Conservation (phyloP, 1,284 basidiomycete species). For the Ustilago trichophora region DNA sequence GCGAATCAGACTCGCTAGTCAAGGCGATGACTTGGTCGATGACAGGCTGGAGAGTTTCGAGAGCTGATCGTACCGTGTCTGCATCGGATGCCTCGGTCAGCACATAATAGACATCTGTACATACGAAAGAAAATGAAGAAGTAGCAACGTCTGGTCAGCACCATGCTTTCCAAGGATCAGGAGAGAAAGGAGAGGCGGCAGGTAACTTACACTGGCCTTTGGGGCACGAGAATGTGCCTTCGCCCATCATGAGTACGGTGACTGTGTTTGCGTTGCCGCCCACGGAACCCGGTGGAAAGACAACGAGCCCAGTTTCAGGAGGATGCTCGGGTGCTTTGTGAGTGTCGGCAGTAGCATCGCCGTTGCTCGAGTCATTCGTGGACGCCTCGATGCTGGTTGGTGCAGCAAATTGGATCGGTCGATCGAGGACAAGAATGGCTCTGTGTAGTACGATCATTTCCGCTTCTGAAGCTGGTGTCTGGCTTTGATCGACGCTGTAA, state of each 20-base stretch:
- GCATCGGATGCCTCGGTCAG: constrained; percentile 17
- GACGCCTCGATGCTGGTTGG: neutral
- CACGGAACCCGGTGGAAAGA: constrained; percentile 78
- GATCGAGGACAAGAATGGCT: constrained; percentile 42
- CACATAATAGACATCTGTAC: constrained; percentile 44
- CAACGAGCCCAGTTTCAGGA: constrained; percentile 76
- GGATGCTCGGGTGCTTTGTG: constrained; percentile 6
- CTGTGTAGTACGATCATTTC: constrained; percentile 5
- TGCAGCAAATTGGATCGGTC: constrained; percentile 25
- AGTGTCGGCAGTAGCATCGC: neutral
- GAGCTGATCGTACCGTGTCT: neutral
- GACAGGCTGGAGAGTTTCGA: constrained; percentile 17
- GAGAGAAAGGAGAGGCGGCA: constrained; percentile 68
- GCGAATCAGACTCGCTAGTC: neutral
- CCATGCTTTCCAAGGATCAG: neutral
- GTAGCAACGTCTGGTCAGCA: constrained; percentile 58
- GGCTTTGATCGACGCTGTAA: too few relatives aligned
- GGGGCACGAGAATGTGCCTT: constrained; percentile 85
- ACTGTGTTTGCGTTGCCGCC: constrained; percentile 69
- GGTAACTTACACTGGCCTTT: constrained; percentile 69
- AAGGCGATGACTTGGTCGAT: constrained; percentile 20
- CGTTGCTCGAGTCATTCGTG: neutral
- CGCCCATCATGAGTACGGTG: constrained; percentile 75
- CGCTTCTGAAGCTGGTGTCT: neutral
- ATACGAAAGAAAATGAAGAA: constrained; percentile 54